phyloP scores from a whole-genome alignment of 2,329 filamentous ascomycete genomes.

The Eutypa lata region DNA sequence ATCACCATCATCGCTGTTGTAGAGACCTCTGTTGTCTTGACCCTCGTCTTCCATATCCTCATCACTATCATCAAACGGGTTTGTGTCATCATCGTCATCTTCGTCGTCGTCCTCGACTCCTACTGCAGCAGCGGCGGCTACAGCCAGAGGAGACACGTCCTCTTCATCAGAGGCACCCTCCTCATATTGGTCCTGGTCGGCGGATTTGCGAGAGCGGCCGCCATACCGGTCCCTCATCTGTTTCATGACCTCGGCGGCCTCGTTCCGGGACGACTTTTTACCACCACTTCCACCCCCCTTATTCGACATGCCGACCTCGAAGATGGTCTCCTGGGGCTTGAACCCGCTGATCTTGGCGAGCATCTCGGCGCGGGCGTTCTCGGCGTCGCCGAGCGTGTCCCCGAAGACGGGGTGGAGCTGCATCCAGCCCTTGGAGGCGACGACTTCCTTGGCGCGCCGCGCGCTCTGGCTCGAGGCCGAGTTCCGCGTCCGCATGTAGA shows the following conservation, averaged over 20 bases:
- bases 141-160: conserved; percentile 20
- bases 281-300: conserved; percentile 53
- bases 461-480: conserved; percentile 88
- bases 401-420: conserved; percentile 81
- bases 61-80: conserved; percentile 22
- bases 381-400: conserved; percentile 60
- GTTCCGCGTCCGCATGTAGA: conserved; percentile 87
- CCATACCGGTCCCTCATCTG: conserved; percentile 67
- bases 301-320: conserved; percentile 79
- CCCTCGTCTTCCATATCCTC: conserved; percentile 29
- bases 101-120: no score
- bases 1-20: conserved; percentile 32
- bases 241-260: conserved; percentile 74
- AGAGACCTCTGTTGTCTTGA: conserved; percentile 32
- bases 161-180: conserved; percentile 35
- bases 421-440: conserved; percentile 66
- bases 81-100: conserved; percentile 10
- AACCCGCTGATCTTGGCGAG: conserved; percentile 85
- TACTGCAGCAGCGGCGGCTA: no score
- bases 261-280: conserved; percentile 21
- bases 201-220: conserved; percentile 50
- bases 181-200: conserved; percentile 39
- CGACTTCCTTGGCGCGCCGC: conserved; percentile 77
- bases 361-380: conserved; percentile 79
- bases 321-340: conserved; percentile 90